Evolutionary conservation across 2,329 filamentous ascomycete species (phyloP), one percentile per base, ranked within the genome.

Genomic region (Calonectria honghensis): DNA sequence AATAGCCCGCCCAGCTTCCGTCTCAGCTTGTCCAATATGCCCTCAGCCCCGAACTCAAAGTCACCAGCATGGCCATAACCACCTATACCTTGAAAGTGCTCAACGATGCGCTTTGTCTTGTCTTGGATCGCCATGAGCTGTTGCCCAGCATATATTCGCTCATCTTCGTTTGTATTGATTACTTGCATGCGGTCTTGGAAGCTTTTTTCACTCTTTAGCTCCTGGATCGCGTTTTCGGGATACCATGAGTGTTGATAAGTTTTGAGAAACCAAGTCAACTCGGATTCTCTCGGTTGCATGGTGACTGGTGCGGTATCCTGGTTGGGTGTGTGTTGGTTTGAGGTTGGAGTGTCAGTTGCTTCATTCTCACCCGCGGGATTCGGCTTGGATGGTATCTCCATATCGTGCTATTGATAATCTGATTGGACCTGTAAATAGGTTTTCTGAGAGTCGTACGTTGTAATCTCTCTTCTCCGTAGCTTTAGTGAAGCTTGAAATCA

Each of bases 31-130:
- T 29, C 24, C 7, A 63, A 13, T 16, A 37, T 18, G 35, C 57
- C 16, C 37, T 39, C 57, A 14, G 35, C 27, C 6, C n/a, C 57
- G 14, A 63, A 63, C 35, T 63, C 57, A n/a, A 63, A 63, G 13
- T 63, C n/a, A 10, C n/a, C 27, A 7, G 57, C 10, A 31, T 6
- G 57, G 9, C 14, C 24, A 39, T 35, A 54, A 16, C 6, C 57
- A 13, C 27, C 13, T 14, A 63, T 2, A 4, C 57, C 57, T 31
- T 63, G 57, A 16, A 63, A 63, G 27, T 63, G 57, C 4, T 63
- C 14, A 13, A 63, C 57, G 14, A 27, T 27, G 7, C 57, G 57
- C 7, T 63, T 27, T 4, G 57, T 63, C 7, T 63, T 63, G 2
- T 14, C 18, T 10, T 9, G 5, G 6, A 41, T 41, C 2, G 20